phyloP scores from a whole-genome alignment of 176 grass and related monocot genomes.

The Oryza brachyantha region DNA sequence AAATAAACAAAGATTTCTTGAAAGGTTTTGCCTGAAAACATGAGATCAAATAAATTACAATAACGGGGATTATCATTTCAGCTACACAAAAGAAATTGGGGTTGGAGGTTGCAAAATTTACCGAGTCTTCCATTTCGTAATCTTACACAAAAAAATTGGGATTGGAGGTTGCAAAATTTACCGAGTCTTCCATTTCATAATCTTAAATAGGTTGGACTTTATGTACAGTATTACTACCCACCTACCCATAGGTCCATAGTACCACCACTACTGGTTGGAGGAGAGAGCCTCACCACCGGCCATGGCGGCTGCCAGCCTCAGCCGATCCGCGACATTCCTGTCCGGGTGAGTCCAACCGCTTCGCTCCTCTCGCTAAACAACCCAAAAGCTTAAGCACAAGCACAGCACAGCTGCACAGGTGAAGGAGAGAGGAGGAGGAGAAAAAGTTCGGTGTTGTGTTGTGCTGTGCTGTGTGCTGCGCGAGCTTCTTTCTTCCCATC shows the following conservation, averaged over 20 bases:
- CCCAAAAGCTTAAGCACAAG: neutral
- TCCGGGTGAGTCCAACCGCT: conserved; percentile 38
- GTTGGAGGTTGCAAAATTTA: no score
- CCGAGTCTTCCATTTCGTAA: no score
- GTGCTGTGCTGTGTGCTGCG: conserved; percentile 9
- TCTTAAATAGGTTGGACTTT: neutral
- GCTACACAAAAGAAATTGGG: no score
- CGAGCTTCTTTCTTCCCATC: conserved; percentile 27
- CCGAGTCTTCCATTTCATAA: no score
- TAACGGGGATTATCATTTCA: no score
- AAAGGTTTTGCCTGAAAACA: no score
- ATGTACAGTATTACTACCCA: neutral
- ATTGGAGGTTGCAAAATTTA: no score
- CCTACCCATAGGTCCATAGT: neutral
- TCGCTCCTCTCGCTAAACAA: conserved; percentile 33
- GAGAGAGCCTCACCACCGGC: conserved; percentile 1
- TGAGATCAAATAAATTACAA: no score
- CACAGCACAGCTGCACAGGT: no score
- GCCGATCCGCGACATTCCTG: conserved; percentile 48
- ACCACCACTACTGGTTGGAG: neutral
- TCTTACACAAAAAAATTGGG: no score
- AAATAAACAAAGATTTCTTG: no score
- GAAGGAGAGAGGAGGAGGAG: neutral
- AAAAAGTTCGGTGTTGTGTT: neutral
- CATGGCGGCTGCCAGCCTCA: conserved; percentile 37